Base-by-base conservation (phyloP, 805 yeast species). In the Kodamaea kaohsiungensis region DNA sequence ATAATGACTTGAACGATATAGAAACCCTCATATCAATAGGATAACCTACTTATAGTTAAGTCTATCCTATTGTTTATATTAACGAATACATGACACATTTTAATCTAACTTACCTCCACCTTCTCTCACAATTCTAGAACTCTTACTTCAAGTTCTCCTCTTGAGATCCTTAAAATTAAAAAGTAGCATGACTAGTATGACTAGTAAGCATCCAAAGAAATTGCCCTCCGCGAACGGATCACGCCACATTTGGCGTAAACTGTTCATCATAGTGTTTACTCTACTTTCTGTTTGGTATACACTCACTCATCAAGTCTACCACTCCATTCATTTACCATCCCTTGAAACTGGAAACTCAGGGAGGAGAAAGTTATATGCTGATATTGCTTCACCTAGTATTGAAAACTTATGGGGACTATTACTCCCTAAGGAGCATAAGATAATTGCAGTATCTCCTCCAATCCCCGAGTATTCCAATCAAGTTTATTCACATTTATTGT, bases 401-500 rank as follows among this genome's bases (percentile, higher is more conserved):
- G n/a, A 17, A 12, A 40, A 16, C 45, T 17, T 40, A 16, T 40
- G 45, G 45, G 25, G 45, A 12, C 13, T 40, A 10, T 40, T 40
- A 16, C 46, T 6, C 4, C 19, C 45, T 2, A 16, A 40, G 13
- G 45, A 40, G 12, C 46, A 48, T 33, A 64, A 64, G 43, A 55
- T 61, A 42, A 54, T 65, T 19, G 53, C 60, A 2, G 65, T 65
- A 1, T 58, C 61, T 18, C 53, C 55, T 15, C 62, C 67, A 0
- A 56, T 56, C 25, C 40, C 52, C 7, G 48, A 55, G 15, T 63
- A 61, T 46, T 65, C 65, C 1, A 40, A 55, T n/a, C 74, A 82
- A 0, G 79, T 84, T 0, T 69, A 69, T 56, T 65, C 76, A 2
- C 72, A 75, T 17, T 49, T 61, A 1, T 60, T 85, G 16, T 58